These are phyloP conservation scores for Dovyalis caffra DNA, from an alignment of 345 rosid species.

Conservation along the genomic window DNA sequence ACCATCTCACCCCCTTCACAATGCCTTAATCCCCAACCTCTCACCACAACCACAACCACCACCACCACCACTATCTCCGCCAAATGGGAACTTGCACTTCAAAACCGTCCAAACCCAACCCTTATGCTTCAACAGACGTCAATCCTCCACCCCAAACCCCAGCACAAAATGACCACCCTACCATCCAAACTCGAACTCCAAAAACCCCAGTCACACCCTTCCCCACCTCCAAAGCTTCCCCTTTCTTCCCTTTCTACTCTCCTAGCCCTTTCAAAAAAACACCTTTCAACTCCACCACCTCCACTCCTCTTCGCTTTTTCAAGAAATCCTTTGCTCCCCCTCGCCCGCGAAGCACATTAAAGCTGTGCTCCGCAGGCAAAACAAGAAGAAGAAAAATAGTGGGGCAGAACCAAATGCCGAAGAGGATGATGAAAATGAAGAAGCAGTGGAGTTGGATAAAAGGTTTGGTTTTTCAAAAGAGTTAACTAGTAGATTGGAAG, in stretches of 20 bases:
- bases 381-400: constrained; percentile 49
- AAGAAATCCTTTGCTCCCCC: constrained; percentile 82
- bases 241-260: constrained; percentile 78
- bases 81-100: constrained; percentile 79
- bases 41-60: not conserved
- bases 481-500: constrained; percentile 55
- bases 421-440: constrained; percentile 30
- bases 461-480: constrained; percentile 89
- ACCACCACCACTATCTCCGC: not conserved
- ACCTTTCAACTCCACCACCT: constrained; percentile 66
- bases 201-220: constrained; percentile 29
- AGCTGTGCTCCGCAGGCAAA: constrained; percentile 63
- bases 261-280: constrained; percentile 91
- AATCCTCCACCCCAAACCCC: not conserved
- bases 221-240: constrained; percentile 35
- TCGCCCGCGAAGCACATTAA: constrained; percentile 93
- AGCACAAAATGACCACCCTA: constrained; percentile 28
- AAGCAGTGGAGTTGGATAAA: constrained; percentile 63
- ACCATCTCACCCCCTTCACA: not conserved
- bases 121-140: constrained; percentile 47
- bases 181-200: constrained; percentile 26
- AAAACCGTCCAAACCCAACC: constrained; percentile 64
- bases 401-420: constrained; percentile 34
- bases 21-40: constrained; percentile 4
- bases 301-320: constrained; percentile 78